Percentiles rank a stretch among this genome's conserved stretches.
Conservation (phyloP, 176 grass and related monocot species). For the Cenchrus fungigraminus region DNA sequence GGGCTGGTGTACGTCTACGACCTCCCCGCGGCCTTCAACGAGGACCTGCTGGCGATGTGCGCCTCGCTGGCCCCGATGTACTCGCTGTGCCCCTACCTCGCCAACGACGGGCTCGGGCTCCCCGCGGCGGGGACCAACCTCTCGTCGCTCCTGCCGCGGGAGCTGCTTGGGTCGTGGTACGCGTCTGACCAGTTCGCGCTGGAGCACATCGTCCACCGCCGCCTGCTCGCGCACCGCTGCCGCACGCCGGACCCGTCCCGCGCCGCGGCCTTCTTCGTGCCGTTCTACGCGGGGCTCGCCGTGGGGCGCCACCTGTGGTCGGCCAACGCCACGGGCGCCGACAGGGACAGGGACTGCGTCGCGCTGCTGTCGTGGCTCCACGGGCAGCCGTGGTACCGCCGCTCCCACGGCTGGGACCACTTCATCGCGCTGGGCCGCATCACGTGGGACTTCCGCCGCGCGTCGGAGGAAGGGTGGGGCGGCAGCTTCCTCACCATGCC, state of each 20-base stretch:
- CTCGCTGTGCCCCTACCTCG: conserved; percentile 64
- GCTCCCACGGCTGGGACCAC: conserved; percentile 75
- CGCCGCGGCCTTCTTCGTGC: conserved; percentile 78
- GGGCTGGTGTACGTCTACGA: conserved; percentile 84
- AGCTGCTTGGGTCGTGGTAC: conserved; percentile 69
- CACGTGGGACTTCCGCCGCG: conserved; percentile 91
- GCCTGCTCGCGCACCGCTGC: conserved; percentile 74
- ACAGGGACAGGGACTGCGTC: conserved; percentile 71
- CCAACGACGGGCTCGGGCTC: conserved; percentile 68
- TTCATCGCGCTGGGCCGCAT: conserved; percentile 87
- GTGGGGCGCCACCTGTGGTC: conserved; percentile 78
- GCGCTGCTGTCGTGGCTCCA: conserved; percentile 69
- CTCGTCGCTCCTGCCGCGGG: conserved; percentile 45
- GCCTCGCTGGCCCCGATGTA: conserved; percentile 55
- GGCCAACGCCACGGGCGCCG: conserved; percentile 47
- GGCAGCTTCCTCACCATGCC: conserved; percentile 86
- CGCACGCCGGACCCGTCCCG: conserved; percentile 55
- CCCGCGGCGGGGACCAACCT: conserved; percentile 50
- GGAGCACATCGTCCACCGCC: conserved; percentile 80
- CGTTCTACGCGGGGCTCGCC: conserved; percentile 84
- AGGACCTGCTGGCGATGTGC: conserved; percentile 61
- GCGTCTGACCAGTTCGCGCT: conserved; percentile 84
- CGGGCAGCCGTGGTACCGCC: conserved; percentile 55
- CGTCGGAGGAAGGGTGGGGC: conserved; percentile 58
- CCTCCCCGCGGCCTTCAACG: conserved; percentile 68